Percentiles rank a stretch among this genome's conserved stretches.
Conservation (phyloP, 441 rosid species). For the Populus hybrid region DNA sequence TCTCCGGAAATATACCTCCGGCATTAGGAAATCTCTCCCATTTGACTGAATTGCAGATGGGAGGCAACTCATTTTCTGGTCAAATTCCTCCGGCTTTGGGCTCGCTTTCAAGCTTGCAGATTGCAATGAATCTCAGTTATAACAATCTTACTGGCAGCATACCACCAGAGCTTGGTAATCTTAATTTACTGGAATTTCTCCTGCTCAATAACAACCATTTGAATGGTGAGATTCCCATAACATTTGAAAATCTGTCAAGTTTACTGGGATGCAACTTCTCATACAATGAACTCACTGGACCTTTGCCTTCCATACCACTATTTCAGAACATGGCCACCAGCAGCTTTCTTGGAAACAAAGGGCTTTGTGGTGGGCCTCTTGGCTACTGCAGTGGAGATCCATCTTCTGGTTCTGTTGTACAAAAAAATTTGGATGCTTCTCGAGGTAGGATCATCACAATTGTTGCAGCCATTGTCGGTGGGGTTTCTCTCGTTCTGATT, state of each 20-base stretch:
- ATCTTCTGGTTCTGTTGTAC: constrained; percentile 35
- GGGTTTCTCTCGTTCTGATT: constrained; percentile 74
- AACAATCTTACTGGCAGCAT: constrained; percentile 64
- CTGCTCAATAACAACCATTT: constrained; percentile 76
- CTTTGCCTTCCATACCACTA: constrained; percentile 52
- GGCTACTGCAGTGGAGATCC: constrained; percentile 43
- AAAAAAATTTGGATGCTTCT: constrained; percentile 26
- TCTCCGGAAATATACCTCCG: constrained; percentile 70
- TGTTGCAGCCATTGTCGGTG: constrained; percentile 64
- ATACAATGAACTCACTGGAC: constrained; percentile 75
- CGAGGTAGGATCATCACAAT: constrained; percentile 56
- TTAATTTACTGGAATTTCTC: constrained; percentile 63
- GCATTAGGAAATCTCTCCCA: constrained; percentile 79
- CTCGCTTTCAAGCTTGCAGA: constrained; percentile 81
- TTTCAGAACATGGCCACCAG: constrained; percentile 70
- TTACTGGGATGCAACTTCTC: constrained; percentile 92
- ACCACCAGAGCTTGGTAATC: constrained; percentile 79
- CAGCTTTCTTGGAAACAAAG: constrained; percentile 71
- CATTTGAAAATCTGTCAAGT: constrained; percentile 77
- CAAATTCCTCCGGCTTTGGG: constrained; percentile 75
- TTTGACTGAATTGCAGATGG: constrained; percentile 95
- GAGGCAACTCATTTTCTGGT: constrained; percentile 79
- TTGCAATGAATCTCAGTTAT: constrained; percentile 87
- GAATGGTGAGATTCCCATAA: constrained; percentile 66
- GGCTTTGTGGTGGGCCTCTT: constrained; percentile 84